Evolutionary conservation across 495 filamentous ascomycete genomes (phyloP).

Genomic region (Lepidopterella palustris): DNA sequence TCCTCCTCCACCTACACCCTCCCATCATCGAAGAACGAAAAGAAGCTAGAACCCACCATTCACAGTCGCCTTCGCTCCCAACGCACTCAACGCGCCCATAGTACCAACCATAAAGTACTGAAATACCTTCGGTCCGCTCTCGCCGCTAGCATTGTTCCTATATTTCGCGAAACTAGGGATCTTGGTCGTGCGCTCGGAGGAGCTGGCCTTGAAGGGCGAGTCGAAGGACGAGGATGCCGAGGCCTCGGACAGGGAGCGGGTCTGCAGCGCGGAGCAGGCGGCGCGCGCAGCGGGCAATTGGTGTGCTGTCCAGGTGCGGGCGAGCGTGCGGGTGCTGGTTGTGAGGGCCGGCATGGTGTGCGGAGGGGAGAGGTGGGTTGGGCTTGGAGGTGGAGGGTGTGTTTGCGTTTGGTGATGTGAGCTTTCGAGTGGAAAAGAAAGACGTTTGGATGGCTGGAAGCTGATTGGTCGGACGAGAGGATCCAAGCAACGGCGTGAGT

Average conservation of each 20-base stretch:
- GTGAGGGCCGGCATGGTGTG: conserved; percentile 38
- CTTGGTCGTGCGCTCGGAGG: conserved; percentile 48
- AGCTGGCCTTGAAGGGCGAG: conserved; percentile 45
- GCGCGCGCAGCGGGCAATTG: conserved; percentile 35
- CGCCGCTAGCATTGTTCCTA: conserved; percentile 55
- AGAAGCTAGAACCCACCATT: conserved; percentile 62
- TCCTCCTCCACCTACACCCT: not conserved
- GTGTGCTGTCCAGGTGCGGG: conserved; percentile 35
- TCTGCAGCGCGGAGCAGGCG: conserved; percentile 29
- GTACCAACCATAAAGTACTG: conserved; percentile 97
- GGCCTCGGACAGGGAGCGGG: conserved; percentile 31
- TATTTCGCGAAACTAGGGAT: conserved; percentile 91
- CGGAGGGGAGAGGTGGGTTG: conserved; percentile 31
- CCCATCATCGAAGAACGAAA: too few relatives aligned
- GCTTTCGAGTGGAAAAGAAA: not conserved
- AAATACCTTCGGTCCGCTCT: conserved; percentile 70
- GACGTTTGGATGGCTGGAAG: not conserved
- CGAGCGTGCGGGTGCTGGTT: conserved; percentile 30
- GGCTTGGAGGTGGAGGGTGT: conserved; percentile 11
- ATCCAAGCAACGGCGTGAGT: not conserved
- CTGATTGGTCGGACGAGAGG: not conserved
- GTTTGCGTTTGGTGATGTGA: conserved; percentile 7
- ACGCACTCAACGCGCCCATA: conserved; percentile 81
- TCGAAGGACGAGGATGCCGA: conserved; percentile 53
- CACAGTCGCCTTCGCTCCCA: conserved; percentile 93